A percentile compares a stretch with the other conserved stretches of the same genome.
Evolutionary conservation across 345 rosid species (phyloP).

Genomic region (Acer campestre): DNA sequence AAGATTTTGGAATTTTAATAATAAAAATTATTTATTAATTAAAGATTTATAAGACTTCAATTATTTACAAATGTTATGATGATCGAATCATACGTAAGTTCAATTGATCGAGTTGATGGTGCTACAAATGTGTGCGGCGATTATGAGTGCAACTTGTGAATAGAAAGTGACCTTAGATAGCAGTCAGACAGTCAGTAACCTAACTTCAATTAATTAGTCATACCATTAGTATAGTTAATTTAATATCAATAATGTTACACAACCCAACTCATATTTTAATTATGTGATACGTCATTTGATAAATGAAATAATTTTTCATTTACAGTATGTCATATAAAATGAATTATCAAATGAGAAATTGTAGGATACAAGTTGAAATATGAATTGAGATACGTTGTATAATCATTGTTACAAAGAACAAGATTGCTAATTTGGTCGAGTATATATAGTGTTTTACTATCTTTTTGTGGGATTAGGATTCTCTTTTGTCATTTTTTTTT

Average conservation of each 20-base stretch:
- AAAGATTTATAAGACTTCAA: not conserved
- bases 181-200: slow-evolving; percentile 4
- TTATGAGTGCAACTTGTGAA: not conserved
- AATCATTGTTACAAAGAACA: too few species aligned
- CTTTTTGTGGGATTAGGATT: too few species aligned
- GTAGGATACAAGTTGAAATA: too few species aligned
- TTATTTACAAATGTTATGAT: not conserved
- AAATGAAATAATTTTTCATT: too few species aligned
- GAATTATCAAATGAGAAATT: too few species aligned
- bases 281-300: not conserved
- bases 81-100: not conserved
- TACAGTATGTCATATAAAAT: too few species aligned
- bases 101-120: not conserved
- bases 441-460: too few species aligned
- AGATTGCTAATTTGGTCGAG: too few species aligned
- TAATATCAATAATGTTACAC: not conserved
- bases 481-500: too few species aligned
- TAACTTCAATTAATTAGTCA: not conserved
- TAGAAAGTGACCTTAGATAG: not conserved
- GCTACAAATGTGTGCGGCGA: not conserved
- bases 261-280: too few species aligned
- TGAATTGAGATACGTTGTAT: too few species aligned
- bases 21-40: not conserved
- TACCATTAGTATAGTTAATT: not conserved
- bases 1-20: not conserved